A percentile compares a stretch with the other conserved stretches of the same genome.
Conservation (phyloP, 768 basidiomycete genomes). For the Austroboletus eburneus region DNA sequence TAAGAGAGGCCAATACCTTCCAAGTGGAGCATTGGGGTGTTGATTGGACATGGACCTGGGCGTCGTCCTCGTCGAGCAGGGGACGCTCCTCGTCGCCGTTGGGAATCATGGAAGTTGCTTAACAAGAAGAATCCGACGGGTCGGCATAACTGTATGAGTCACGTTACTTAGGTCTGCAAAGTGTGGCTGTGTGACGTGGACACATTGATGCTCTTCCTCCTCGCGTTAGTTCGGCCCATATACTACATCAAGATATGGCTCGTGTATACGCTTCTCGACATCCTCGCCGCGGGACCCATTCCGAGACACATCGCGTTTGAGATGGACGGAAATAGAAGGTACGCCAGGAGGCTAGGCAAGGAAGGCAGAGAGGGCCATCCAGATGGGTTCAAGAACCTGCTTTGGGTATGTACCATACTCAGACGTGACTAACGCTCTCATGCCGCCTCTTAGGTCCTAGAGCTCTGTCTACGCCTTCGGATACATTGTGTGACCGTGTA, state of each 20-base stretch:
- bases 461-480: constrained; percentile 76
- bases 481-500: constrained; percentile 89
- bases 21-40: not conserved
- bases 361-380: constrained; percentile 75
- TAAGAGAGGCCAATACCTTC: constrained; percentile 14
- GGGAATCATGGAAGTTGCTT: not conserved
- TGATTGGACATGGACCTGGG: constrained; percentile 5
- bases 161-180: not conserved
- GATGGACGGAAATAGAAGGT: constrained; percentile 96
- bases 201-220: not conserved
- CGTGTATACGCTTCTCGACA: constrained; percentile 47
- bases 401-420: constrained; percentile 53
- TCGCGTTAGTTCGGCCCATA: constrained; percentile 12
- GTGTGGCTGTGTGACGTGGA: constrained; percentile 27
- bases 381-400: constrained; percentile 77
- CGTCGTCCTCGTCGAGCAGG: constrained; percentile 14
- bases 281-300: constrained; percentile 79
- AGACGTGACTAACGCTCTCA: not conserved
- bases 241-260: constrained; percentile 21
- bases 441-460: constrained; percentile 58
- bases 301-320: constrained; percentile 91
- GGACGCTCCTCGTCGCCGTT: constrained; percentile 27
- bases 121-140: too few species aligned
- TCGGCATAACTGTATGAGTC: too few species aligned
- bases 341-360: constrained; percentile 67